Conservation (phyloP, 2,329 filamentous ascomycete species). For the Aureobasidium subglaciale region DNA sequence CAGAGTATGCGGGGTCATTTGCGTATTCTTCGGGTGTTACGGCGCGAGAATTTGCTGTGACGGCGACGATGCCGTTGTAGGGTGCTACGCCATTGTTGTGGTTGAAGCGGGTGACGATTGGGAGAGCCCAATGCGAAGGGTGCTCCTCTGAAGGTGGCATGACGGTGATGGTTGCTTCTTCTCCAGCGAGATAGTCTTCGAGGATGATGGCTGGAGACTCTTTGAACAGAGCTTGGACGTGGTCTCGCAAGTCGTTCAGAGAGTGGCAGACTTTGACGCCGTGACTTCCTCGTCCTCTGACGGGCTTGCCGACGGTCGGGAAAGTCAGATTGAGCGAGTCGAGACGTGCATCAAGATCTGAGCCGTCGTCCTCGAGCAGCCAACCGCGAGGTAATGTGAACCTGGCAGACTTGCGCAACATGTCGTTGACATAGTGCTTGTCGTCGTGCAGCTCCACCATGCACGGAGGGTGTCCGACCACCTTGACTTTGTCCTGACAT, state of each 20-base stretch:
- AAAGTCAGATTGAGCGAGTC: conserved; percentile 22
- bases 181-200: conserved; percentile 42
- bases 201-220: conserved; percentile 37
- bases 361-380: conserved; percentile 4
- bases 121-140: conserved; percentile 37
- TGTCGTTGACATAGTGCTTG: conserved; percentile 43
- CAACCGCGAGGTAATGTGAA: conserved; percentile 34
- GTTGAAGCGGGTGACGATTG: conserved; percentile 42
- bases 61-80: conserved; percentile 44
- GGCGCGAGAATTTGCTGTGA: conserved; percentile 41
- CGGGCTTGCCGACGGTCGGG: conserved; percentile 44
- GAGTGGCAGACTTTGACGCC: conserved; percentile 42
- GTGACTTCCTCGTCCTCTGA: conserved; percentile 43
- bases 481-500: conserved; percentile 27
- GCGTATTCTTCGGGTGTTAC: conserved; percentile 29
- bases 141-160: conserved; percentile 39
- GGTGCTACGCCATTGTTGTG: conserved; percentile 42
- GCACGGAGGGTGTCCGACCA: conserved; percentile 42
- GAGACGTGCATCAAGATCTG: conserved; percentile 19
- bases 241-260: conserved; percentile 27
- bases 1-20: conserved; percentile 27
- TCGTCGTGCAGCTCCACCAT: conserved; percentile 46
- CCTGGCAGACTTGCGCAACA: conserved; percentile 30
- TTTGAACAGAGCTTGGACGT: conserved; percentile 30
- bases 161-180: conserved; percentile 46